Evolutionary conservation across 225 moss, liverwort and hornwort species (phyloP).

Genomic region (Anthoceros angustus): DNA sequence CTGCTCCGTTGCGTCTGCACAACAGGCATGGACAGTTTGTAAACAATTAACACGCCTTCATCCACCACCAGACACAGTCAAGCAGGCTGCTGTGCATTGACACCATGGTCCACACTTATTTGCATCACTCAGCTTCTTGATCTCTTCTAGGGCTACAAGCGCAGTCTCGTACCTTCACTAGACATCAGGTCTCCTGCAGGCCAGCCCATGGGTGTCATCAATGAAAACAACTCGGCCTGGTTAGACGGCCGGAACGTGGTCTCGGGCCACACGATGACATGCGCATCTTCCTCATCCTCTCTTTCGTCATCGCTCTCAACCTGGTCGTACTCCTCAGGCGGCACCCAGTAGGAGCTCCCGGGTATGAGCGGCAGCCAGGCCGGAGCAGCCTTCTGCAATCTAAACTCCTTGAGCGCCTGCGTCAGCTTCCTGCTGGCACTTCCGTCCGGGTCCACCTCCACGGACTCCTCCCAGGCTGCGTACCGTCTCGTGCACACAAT

Average conservation of each 20-base stretch:
- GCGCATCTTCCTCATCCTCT: background rate
- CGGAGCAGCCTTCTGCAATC: background rate
- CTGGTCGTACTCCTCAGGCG: background rate
- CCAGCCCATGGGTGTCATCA: slow-evolving; percentile 4
- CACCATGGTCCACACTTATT: too few species aligned
- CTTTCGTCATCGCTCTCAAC: background rate
- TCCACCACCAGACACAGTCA: too few species aligned
- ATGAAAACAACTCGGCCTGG: background rate
- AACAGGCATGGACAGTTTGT: too few species aligned
- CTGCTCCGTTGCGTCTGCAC: too few species aligned
- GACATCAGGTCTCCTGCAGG: background rate
- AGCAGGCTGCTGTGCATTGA: too few species aligned
- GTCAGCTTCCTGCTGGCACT: slow-evolving; percentile 1
- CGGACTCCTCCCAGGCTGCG: slow-evolving; percentile 6
- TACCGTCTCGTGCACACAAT: background rate
- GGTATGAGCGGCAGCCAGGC: slow-evolving; percentile 3
- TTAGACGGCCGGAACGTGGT: slow-evolving; percentile 1
- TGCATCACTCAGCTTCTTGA: too few species aligned
- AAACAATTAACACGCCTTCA: too few species aligned
- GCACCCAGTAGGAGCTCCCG: slow-evolving; percentile 3
- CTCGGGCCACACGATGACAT: background rate
- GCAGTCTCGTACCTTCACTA: background rate
- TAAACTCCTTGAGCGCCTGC: background rate
- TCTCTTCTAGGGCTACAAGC: too few species aligned
- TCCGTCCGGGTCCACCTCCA: background rate